phyloP scores from a whole-genome alignment of 352 stramenopile species.

The Phytophthora litchii region DNA sequence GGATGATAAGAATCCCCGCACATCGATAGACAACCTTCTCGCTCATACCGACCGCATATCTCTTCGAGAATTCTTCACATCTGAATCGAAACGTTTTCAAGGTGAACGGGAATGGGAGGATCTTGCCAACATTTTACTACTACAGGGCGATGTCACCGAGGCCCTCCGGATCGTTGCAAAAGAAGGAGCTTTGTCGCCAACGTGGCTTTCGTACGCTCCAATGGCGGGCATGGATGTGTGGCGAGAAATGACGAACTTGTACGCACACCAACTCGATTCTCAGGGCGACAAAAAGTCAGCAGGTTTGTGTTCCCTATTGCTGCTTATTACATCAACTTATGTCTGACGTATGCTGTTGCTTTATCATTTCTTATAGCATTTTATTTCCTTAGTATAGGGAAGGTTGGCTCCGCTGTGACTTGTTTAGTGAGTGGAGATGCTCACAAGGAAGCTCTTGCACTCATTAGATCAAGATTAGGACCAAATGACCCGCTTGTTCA shows the following conservation, averaged over 20 bases:
- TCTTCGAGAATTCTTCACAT: conserved; percentile 22
- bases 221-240: conserved; percentile 79
- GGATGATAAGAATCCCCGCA: conserved; percentile 1
- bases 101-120: conserved; percentile 57
- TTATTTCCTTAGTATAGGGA: conserved; percentile 64
- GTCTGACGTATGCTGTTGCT: conserved; percentile 1
- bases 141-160: conserved; percentile 61
- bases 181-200: conserved; percentile 45
- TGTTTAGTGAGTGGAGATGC: conserved; percentile 45
- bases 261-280: conserved; percentile 57
- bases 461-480: conserved; percentile 53
- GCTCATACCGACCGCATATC: conserved; percentile 11
- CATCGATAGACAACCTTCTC: conserved; percentile 9
- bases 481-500: conserved; percentile 44
- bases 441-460: conserved; percentile 62
- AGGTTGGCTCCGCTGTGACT: conserved; percentile 53
- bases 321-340: background rate
- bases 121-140: conserved; percentile 49
- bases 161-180: conserved; percentile 63
- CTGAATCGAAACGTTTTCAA: conserved; percentile 33
- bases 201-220: conserved; percentile 72
- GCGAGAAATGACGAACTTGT: conserved; percentile 68
- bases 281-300: conserved; percentile 54
- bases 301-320: conserved; percentile 23
- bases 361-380: conserved; percentile 35